Evolutionary conservation across 345 rosid genomes (phyloP).

Genomic region (Ailanthus altissimus): DNA sequence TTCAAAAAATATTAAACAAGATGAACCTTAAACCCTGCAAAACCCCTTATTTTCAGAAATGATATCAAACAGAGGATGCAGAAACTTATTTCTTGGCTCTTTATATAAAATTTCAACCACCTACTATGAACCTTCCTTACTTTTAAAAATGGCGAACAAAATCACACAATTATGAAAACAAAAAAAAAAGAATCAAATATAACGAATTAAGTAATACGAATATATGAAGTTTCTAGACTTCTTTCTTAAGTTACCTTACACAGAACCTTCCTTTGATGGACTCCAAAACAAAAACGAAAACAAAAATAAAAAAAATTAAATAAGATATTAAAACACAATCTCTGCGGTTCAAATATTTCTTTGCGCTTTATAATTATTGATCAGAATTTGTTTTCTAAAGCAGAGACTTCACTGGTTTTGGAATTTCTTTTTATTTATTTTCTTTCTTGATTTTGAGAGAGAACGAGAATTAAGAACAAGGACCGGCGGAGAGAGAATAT

Average conservation of each 20-base stretch:
- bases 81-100: too few species aligned
- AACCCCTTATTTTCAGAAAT: neutral
- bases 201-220: neutral
- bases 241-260: neutral
- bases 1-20: too few species aligned
- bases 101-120: neutral
- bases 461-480: neutral
- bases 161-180: neutral
- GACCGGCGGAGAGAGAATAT: slow-evolving; percentile 22
- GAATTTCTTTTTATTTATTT: neutral
- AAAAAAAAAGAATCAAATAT: neutral
- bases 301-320: neutral
- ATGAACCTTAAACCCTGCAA: neutral
- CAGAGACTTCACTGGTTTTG: neutral
- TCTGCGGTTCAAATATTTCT: neutral
- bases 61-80: neutral
- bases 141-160: neutral
- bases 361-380: neutral
- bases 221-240: neutral
- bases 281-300: neutral
- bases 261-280: neutral
- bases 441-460: neutral
- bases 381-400: neutral
- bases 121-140: neutral
- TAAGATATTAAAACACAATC: neutral